A percentile compares a stretch with the other conserved stretches of the same genome.
These are phyloP conservation scores for Piloderma croceum DNA, from an alignment of 768 basidiomycete species.

Conservation along the genomic window DNA sequence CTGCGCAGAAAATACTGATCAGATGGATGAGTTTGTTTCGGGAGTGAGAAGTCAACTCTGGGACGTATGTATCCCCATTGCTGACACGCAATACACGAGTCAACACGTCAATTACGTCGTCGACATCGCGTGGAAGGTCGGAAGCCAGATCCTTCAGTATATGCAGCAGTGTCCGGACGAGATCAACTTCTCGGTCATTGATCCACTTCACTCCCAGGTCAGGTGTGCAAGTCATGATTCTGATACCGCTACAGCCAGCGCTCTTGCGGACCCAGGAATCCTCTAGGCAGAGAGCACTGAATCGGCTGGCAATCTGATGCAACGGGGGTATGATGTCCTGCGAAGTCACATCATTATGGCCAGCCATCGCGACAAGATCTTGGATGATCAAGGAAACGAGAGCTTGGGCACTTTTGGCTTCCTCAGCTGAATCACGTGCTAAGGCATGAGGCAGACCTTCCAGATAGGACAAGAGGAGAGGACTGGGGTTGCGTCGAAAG, in stretches of 20 bases:
- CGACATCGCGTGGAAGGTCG: constrained; percentile 79
- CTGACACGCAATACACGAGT: constrained; percentile 59
- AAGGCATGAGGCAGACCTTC: constrained; percentile 77
- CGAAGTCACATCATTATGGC: constrained; percentile 38
- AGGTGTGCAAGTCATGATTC: constrained; percentile 67
- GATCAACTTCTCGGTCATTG: constrained; percentile 81
- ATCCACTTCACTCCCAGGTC: constrained; percentile 75
- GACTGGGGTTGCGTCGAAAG: constrained; percentile 48
- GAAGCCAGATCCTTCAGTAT: constrained; percentile 91
- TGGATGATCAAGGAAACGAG: constrained; percentile 59
- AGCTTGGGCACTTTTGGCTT: constrained; percentile 53
- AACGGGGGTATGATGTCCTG: constrained; percentile 63
- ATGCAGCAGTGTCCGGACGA: constrained; percentile 84
- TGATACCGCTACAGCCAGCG: constrained; percentile 84
- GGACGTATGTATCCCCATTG: constrained; percentile 42
- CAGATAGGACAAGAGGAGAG: constrained; percentile 64
- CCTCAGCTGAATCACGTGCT: constrained; percentile 56
- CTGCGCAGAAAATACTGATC: constrained; percentile 79
- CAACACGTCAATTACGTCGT: constrained; percentile 75
- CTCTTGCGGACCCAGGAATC: constrained; percentile 87
- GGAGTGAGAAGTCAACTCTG: constrained; percentile 38
- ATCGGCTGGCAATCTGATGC: constrained; percentile 77
- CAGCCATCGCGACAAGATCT: constrained; percentile 56
- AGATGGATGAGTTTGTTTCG: constrained; percentile 62
- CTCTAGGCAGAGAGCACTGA: constrained; percentile 83